These are phyloP conservation scores for Dryadomyces quercus-mongolicae DNA, from an alignment of 2,329 filamentous ascomycete genomes.

Conservation along the genomic window DNA sequence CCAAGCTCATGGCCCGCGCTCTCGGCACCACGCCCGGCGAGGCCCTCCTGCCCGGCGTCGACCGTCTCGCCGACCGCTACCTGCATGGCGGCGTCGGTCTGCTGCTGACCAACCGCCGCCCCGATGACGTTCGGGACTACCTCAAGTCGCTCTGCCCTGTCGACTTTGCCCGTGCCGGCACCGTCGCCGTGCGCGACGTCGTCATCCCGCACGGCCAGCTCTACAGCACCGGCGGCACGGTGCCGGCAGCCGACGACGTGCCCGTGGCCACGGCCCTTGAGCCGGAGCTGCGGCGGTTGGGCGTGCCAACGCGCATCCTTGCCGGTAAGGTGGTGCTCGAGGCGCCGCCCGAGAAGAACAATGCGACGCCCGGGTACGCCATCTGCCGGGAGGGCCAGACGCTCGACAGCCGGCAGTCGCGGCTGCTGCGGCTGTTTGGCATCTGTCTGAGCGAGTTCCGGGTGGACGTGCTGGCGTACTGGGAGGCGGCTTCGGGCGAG, in stretches of 20 bases:
- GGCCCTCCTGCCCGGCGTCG: slow-evolving; percentile 68
- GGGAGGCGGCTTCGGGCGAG: slow-evolving; percentile 44
- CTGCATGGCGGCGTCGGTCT: slow-evolving; percentile 71
- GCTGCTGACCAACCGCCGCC: slow-evolving; percentile 72
- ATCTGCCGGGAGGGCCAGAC: slow-evolving; percentile 79
- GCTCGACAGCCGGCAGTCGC: slow-evolving; percentile 84
- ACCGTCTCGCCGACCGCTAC: slow-evolving; percentile 50
- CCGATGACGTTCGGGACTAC: slow-evolving; percentile 51
- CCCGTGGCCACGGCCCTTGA: slow-evolving; percentile 80
- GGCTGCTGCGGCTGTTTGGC: slow-evolving; percentile 86
- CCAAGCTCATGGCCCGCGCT: slow-evolving; percentile 95
- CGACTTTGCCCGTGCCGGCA: slow-evolving; percentile 87
- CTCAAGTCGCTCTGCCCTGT: slow-evolving; percentile 61
- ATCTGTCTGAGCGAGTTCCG: slow-evolving; percentile 85
- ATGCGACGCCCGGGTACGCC: slow-evolving; percentile 40
- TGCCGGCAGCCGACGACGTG: slow-evolving; percentile 70
- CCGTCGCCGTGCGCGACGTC: slow-evolving; percentile 61
- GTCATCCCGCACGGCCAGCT: slow-evolving; percentile 74
- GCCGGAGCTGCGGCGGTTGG: slow-evolving; percentile 77
- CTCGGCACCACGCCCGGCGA: slow-evolving; percentile 69
- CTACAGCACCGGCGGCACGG: slow-evolving; percentile 67
- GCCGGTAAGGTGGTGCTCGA: slow-evolving; percentile 76
- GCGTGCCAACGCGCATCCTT: slow-evolving; percentile 78
- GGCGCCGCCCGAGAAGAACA: slow-evolving; percentile 8
- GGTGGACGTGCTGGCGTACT: slow-evolving; percentile 66